Evolutionary conservation across 257 asterid species (phyloP), one percentile per base, ranked within the genome.

Genomic region (Fraxinus anomala): DNA sequence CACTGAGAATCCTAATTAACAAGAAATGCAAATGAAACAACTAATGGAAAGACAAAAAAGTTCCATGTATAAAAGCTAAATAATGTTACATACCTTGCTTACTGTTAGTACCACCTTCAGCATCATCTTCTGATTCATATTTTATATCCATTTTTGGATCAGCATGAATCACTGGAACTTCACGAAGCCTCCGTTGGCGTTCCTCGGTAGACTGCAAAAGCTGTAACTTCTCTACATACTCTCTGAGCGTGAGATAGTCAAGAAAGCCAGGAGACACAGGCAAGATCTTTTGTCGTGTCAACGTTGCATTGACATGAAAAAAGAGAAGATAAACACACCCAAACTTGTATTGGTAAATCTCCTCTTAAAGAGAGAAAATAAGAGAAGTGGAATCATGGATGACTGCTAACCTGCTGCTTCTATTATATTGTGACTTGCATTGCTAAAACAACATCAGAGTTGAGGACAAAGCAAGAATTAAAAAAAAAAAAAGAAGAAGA

Each of bases 141-240:
- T 80, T 70, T 42, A 96, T 96, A 86, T 82, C 77, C 97, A 96
- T 92, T 88, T 82, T 91, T 63, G 92, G 94, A 87, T 92, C 99
- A 79, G 91, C 85, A 68, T 92, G 97, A 80, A 96, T 89, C 79
- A 84, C 88, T 67, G 97, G 97, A 83, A 89, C 83, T 86, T 88
- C 89, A 67, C 86, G 72, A 51, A 89, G 85, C 79, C 96, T 87
- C 72, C 94, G 89, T 56, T 77, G 92, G 73, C 91, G 91, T 82
- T 93, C 97, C 86, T 89, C 91, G 0, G 98, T 95, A 56, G 89
- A 91, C 85, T 87, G 90, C 69, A 96, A 85, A 63, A 82, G 87
- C 84, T 93, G 89, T 63, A 92, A 74, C 78, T 85, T 89, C 76
- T 82, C 85, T 68, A 86, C 86, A 78, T 82, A 87, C 80, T 89